A percentile compares a stretch with the other conserved stretches of the same genome.
phyloP scores from a whole-genome alignment of 148 eudicot species.

The Camellia granthamiana region DNA sequence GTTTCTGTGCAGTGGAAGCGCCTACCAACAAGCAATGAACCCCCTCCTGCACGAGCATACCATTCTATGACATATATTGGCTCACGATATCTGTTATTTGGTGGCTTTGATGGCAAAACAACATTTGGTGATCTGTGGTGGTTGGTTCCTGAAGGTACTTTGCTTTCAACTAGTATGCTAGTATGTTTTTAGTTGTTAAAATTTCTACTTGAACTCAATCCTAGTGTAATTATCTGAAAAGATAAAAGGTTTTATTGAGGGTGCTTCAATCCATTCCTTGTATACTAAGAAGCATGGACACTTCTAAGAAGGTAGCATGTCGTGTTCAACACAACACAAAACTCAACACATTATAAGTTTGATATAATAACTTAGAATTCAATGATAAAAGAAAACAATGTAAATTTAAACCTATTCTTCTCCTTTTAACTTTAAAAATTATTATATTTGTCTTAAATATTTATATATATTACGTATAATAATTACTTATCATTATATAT shows the following conservation, averaged over 20 bases:
- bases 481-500: too few relatives aligned
- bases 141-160: constrained; percentile 97
- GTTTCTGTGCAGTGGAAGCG: constrained; percentile 92
- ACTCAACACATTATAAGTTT: too few relatives aligned
- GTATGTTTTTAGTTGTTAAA: neutral
- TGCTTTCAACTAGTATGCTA: constrained; percentile 9
- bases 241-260: neutral
- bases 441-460: too few relatives aligned
- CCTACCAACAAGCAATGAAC: constrained; percentile 67
- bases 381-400: too few relatives aligned
- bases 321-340: too few relatives aligned
- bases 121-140: constrained; percentile 98
- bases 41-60: constrained; percentile 86
- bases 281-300: neutral
- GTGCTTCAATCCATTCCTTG: too few relatives aligned
- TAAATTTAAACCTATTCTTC: too few relatives aligned
- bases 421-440: too few relatives aligned
- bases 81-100: constrained; percentile 77
- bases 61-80: constrained; percentile 77
- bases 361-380: too few relatives aligned
- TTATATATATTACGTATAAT: too few relatives aligned
- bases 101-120: constrained; percentile 97
- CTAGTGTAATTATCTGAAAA: too few relatives aligned
- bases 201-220: too few relatives aligned
- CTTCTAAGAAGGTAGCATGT: neutral